Percentiles rank a stretch among this genome's conserved stretches.
These are phyloP conservation scores for Epicoccum sorghinum DNA, from an alignment of 2,329 filamentous ascomycete genomes.

Conservation along the genomic window DNA sequence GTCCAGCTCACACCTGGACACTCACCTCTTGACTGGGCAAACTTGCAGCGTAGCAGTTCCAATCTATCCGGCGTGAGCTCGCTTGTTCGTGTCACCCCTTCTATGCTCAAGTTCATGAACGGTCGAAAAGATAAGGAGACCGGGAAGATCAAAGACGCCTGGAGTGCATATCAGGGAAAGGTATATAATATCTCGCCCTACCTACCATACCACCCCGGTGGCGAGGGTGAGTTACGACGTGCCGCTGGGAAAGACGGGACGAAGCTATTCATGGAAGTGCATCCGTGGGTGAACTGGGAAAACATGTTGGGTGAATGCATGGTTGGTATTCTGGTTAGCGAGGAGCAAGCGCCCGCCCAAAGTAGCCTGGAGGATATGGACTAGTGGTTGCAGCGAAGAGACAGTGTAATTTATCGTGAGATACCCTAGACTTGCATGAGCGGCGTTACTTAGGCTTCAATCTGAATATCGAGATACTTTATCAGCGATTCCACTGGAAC, in stretches of 20 bases:
- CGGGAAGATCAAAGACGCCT: conserved; percentile 68
- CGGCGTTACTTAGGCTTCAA: neutral
- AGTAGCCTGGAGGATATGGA: conserved; percentile 65
- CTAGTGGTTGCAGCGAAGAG: conserved; percentile 44
- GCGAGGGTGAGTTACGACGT: conserved; percentile 80
- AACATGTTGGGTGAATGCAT: conserved; percentile 67
- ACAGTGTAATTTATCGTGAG: neutral
- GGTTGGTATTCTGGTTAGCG: conserved; percentile 65
- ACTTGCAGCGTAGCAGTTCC: conserved; percentile 73
- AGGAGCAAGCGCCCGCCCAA: conserved; percentile 50
- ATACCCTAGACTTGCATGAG: conserved; percentile 28
- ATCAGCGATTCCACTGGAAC: too few relatives aligned
- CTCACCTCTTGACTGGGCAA: conserved; percentile 95
- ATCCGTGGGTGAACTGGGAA: conserved; percentile 74
- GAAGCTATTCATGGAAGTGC: conserved; percentile 67
- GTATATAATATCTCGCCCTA: conserved; percentile 97
- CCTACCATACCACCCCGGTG: conserved; percentile 87
- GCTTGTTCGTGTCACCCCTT: conserved; percentile 77
- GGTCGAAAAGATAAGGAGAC: conserved; percentile 70
- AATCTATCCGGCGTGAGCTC: conserved; percentile 58
- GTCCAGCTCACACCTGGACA: conserved; percentile 87
- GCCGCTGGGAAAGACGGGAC: conserved; percentile 72
- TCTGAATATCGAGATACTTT: neutral
- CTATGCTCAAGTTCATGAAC: conserved; percentile 76
- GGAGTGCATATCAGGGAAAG: conserved; percentile 86